Conservation (phyloP, 495 filamentous ascomycete species). For the Tuber brumale region DNA sequence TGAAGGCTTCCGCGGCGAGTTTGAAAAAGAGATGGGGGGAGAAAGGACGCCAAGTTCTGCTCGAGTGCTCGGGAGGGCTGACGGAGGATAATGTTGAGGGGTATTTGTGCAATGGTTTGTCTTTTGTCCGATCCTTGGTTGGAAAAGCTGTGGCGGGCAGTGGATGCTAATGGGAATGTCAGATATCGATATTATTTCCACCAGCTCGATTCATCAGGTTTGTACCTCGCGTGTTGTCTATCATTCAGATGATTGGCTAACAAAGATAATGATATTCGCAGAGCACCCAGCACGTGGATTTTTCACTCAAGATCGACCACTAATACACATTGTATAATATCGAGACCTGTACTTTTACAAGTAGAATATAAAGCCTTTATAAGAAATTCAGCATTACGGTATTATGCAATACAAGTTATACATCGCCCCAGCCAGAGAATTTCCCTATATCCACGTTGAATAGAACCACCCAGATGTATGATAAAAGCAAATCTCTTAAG, state of each 20-base stretch:
- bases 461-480: not conserved
- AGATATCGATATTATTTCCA: slow-evolving; percentile 92
- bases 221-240: not conserved
- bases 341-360: not conserved
- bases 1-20: slow-evolving; percentile 60
- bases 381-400: not conserved
- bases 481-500: not conserved
- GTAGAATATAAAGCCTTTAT: not conserved
- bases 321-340: slow-evolving; percentile 25
- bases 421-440: not conserved
- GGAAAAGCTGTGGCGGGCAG: not conserved
- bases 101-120: slow-evolving; percentile 68
- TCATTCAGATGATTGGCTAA: slow-evolving; percentile 18
- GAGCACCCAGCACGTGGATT: slow-evolving; percentile 81
- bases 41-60: slow-evolving; percentile 57
- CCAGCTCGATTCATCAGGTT: slow-evolving; percentile 90
- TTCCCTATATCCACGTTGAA: slow-evolving; percentile 4
- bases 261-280: slow-evolving; percentile 16
- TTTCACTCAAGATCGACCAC: slow-evolving; percentile 80
- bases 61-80: slow-evolving; percentile 90
- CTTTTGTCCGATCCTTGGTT: not conserved
- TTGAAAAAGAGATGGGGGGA: slow-evolving; percentile 71
- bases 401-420: slow-evolving; percentile 2
- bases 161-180: slow-evolving; percentile 6
- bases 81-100: slow-evolving; percentile 71